Evolutionary conservation across 345 rosid species (phyloP).

Genomic region (Corymbia maculata): DNA sequence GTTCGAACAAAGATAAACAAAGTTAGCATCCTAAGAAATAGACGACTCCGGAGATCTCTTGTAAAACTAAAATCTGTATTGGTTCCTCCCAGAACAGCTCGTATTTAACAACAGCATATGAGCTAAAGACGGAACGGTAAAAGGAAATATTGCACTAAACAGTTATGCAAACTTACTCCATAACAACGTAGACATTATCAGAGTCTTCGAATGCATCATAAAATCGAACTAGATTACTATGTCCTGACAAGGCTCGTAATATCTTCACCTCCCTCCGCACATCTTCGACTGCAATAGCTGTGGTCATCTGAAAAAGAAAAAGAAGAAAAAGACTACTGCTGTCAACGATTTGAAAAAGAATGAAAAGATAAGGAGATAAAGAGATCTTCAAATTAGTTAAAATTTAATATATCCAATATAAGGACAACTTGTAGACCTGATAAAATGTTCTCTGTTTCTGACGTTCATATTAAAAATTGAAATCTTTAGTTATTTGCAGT

Average conservation of each 20-base stretch:
- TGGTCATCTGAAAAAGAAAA: conserved; percentile 63
- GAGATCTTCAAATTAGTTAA: neutral
- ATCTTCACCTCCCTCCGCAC: conserved; percentile 97
- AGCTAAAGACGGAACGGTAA: neutral
- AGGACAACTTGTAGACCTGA: neutral
- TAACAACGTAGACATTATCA: conserved; percentile 74
- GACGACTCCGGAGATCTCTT: neutral
- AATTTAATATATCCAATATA: neutral
- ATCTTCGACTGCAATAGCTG: conserved; percentile 92
- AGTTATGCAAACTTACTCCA: conserved; percentile 65
- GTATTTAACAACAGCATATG: neutral
- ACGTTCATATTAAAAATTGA: neutral
- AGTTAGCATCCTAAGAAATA: neutral
- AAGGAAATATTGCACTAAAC: neutral
- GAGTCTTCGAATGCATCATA: conserved; percentile 87
- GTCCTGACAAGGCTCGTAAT: conserved; percentile 82
- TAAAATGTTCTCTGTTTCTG: neutral
- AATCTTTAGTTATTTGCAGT: neutral
- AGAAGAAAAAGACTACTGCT: neutral
- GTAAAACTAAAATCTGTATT: neutral
- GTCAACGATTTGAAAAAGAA: neutral
- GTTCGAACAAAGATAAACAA: neutral
- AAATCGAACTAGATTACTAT: conserved; percentile 68
- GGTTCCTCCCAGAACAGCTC: neutral
- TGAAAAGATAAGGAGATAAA: neutral